Conservation (phyloP, 2,329 filamentous ascomycete species). For the Colletotrichum sp. region DNA sequence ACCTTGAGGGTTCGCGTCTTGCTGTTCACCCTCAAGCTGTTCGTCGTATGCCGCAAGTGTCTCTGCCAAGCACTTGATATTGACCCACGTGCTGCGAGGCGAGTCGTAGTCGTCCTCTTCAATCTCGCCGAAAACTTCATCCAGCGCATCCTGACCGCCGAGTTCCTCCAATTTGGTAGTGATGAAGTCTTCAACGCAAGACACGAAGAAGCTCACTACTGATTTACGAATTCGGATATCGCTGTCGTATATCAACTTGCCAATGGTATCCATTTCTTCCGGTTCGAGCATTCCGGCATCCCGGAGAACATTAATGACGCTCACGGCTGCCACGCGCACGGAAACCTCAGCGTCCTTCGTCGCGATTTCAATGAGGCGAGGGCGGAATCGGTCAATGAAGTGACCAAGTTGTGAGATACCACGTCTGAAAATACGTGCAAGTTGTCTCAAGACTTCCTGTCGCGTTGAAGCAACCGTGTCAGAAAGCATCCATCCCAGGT, state of each 20-base stretch:
- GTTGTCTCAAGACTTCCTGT: slow-evolving; percentile 84
- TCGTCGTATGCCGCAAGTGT: slow-evolving; percentile 82
- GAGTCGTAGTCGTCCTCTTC: slow-evolving; percentile 80
- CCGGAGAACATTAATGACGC: slow-evolving; percentile 81
- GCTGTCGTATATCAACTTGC: slow-evolving; percentile 86
- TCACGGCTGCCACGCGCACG: slow-evolving; percentile 81
- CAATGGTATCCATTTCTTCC: slow-evolving; percentile 87
- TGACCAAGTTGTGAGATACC: slow-evolving; percentile 84
- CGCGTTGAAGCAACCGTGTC: slow-evolving; percentile 78
- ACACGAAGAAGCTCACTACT: slow-evolving; percentile 88
- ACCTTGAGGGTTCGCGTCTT: slow-evolving; percentile 46
- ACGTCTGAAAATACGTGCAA: slow-evolving; percentile 79
- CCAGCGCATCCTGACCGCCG: slow-evolving; percentile 77
- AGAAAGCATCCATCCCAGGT: slow-evolving; percentile 94
- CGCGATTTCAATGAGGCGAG: slow-evolving; percentile 90
- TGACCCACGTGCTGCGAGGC: slow-evolving; percentile 85
- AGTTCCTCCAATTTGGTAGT: slow-evolving; percentile 83
- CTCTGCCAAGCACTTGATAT: slow-evolving; percentile 88
- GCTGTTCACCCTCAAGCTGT: slow-evolving; percentile 65
- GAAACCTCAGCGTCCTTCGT: slow-evolving; percentile 81
- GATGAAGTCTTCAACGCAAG: slow-evolving; percentile 83
- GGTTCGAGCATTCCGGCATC: slow-evolving; percentile 88
- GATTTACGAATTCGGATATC: slow-evolving; percentile 87
- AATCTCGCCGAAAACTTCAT: slow-evolving; percentile 74
- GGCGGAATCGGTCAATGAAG: slow-evolving; percentile 91